Evolutionary conservation across 257 asterid species (phyloP).

Genomic region (Jaltomata sinuosa): DNA sequence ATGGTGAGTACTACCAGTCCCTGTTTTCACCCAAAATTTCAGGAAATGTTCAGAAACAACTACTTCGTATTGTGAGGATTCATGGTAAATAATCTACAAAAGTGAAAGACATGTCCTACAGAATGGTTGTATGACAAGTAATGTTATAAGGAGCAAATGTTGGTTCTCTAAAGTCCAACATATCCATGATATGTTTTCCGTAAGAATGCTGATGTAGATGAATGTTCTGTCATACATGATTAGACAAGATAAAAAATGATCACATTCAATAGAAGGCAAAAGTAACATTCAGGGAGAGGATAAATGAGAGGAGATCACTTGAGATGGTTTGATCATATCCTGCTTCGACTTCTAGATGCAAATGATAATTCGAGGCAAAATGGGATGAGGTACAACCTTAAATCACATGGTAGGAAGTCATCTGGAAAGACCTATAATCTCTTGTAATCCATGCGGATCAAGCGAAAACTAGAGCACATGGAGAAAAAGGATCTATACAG

Average conservation of each 20-base stretch:
- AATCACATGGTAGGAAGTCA: not conserved
- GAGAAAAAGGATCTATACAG: not conserved
- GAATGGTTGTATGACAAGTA: not conserved
- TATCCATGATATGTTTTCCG: not conserved
- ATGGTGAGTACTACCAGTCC: conserved; percentile 63
- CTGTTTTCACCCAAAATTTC: conserved; percentile 18
- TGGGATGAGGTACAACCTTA: not conserved
- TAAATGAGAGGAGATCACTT: not conserved
- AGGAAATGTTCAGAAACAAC: not conserved
- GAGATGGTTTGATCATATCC: not conserved
- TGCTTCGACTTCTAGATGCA: not conserved
- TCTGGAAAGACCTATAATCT: not conserved
- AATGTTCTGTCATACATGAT: not conserved
- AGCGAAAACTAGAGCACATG: not conserved
- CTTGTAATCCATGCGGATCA: not conserved
- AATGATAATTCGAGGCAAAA: not conserved
- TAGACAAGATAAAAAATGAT: not conserved
- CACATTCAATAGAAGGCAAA: not conserved
- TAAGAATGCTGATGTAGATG: not conserved
- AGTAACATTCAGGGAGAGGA: not conserved
- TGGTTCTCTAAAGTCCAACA: not conserved
- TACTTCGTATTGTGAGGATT: not conserved
- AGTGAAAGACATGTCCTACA: not conserved
- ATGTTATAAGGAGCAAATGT: not conserved
- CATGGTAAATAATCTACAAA: not conserved